phyloP scores from a whole-genome alignment of 2,329 filamentous ascomycete genomes.

The Metarhizium rileyi region DNA sequence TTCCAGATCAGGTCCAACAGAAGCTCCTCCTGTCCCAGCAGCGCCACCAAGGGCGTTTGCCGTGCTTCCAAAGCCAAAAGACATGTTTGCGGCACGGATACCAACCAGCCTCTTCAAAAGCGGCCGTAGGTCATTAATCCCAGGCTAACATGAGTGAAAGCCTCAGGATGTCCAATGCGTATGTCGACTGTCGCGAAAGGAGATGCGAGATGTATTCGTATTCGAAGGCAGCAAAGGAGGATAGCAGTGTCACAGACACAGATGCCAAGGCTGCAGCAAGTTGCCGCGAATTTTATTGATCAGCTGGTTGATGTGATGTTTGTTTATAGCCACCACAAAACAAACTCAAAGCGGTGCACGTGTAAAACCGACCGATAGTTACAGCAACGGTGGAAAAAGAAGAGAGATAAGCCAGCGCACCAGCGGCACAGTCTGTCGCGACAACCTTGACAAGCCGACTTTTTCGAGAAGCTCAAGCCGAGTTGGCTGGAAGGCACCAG shows the following conservation, averaged over 20 bases:
- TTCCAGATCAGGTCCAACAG: conserved; percentile 55
- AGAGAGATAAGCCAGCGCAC: not conserved
- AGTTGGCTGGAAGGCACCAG: conserved; percentile 13
- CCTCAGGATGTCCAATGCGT: not conserved
- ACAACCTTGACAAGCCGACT: conserved; percentile 9
- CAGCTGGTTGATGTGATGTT: not conserved
- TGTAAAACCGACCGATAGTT: not conserved
- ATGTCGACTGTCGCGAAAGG: not conserved
- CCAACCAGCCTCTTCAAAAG: conserved; percentile 21
- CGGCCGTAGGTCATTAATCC: conserved; percentile 17
- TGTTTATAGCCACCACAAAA: not conserved
- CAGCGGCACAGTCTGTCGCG: conserved; percentile 6
- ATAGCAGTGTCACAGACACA: not conserved
- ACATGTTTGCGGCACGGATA: conserved; percentile 42
- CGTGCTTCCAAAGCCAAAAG: conserved; percentile 50
- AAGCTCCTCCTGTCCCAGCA: conserved; percentile 27
- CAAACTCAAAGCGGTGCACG: not conserved
- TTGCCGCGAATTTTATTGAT: not conserved
- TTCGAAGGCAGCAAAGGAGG: not conserved
- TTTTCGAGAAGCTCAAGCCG: conserved; percentile 18
- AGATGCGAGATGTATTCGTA: not conserved
- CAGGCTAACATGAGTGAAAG: not conserved
- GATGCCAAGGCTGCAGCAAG: not conserved
- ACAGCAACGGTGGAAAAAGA: conserved; percentile 7
- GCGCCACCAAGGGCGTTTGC: conserved; percentile 28